Percentiles rank a stretch among this genome's conserved stretches.
phyloP scores from a whole-genome alignment of 2,329 filamentous ascomycete species.

The Xylariaceae sp. region DNA sequence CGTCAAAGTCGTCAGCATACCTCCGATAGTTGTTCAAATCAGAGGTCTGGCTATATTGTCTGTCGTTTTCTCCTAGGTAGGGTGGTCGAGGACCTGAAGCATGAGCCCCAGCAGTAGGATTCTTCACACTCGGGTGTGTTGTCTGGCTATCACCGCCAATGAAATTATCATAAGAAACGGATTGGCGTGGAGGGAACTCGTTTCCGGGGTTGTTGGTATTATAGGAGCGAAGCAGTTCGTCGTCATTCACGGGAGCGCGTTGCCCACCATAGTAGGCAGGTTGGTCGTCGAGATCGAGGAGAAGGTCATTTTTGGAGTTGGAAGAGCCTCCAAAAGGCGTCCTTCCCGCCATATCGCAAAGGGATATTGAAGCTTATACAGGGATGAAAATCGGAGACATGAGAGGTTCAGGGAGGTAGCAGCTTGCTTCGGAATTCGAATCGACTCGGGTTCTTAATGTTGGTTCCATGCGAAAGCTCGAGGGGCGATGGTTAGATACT shows the following conservation, averaged over 20 bases:
- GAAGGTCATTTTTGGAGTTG: conserved; percentile 61
- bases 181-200: conserved; percentile 73
- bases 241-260: conserved; percentile 79
- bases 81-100: conserved; percentile 46
- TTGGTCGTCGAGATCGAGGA: conserved; percentile 76
- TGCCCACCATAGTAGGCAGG: conserved; percentile 82
- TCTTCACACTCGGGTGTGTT: conserved; percentile 54
- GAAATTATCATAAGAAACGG: conserved; percentile 94
- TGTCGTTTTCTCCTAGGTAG: conserved; percentile 50
- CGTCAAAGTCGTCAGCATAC: conserved; percentile 88
- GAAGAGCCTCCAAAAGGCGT: conserved; percentile 59
- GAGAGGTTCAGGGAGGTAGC: conserved; percentile 29
- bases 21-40: conserved; percentile 87
- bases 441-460: conserved; percentile 4
- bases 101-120: conserved; percentile 42
- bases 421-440: conserved; percentile 1
- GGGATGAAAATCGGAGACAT: conserved; percentile 41
- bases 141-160: conserved; percentile 69
- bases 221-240: conserved; percentile 78
- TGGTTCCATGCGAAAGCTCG: conserved; percentile 13
- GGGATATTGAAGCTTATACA: conserved; percentile 43
- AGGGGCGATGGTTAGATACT: conserved; percentile 1
- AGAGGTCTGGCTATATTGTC: conserved; percentile 75
- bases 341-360: conserved; percentile 67
- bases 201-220: conserved; percentile 64